A percentile compares a stretch with the other conserved stretches of the same genome.
phyloP scores from a whole-genome alignment of 495 filamentous ascomycete genomes.

The Hamigera avellanea region DNA sequence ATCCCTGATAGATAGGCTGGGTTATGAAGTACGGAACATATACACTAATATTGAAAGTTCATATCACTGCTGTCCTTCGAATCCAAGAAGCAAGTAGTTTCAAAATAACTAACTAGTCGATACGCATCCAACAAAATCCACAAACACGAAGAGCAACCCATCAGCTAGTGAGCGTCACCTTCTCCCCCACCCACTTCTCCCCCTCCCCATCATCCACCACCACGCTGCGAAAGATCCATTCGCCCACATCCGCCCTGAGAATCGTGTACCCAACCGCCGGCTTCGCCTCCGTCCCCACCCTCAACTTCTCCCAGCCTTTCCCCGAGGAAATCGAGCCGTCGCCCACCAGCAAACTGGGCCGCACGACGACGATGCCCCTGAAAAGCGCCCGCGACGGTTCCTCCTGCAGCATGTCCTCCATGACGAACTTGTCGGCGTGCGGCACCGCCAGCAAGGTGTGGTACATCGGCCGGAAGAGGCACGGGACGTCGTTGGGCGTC shows the following conservation, averaged over 20 bases:
- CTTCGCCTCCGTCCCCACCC: slow-evolving; percentile 20
- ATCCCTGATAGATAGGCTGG: no score
- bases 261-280: slow-evolving; percentile 31
- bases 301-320: slow-evolving; percentile 11
- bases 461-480: slow-evolving; percentile 22
- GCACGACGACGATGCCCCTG: slow-evolving; percentile 18
- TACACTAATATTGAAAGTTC: no score
- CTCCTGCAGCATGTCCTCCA: slow-evolving; percentile 19
- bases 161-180: slow-evolving; percentile 25
- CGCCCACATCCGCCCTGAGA: slow-evolving; percentile 23
- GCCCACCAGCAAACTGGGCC: slow-evolving; percentile 22
- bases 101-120: no score
- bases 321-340: slow-evolving; percentile 11
- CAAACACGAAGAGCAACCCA: no score
- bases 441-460: slow-evolving; percentile 16
- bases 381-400: slow-evolving; percentile 9
- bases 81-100: no score
- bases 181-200: slow-evolving; percentile 24
- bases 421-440: slow-evolving; percentile 26
- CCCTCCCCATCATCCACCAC: slow-evolving; percentile 19
- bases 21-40: no score
- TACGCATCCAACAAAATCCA: no score
- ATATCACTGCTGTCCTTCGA: no score
- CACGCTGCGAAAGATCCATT: slow-evolving; percentile 31
- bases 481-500: slow-evolving; percentile 21